Base-by-base conservation (phyloP, 2,329 filamentous ascomycete genomes). In the Balansia obtecta region DNA sequence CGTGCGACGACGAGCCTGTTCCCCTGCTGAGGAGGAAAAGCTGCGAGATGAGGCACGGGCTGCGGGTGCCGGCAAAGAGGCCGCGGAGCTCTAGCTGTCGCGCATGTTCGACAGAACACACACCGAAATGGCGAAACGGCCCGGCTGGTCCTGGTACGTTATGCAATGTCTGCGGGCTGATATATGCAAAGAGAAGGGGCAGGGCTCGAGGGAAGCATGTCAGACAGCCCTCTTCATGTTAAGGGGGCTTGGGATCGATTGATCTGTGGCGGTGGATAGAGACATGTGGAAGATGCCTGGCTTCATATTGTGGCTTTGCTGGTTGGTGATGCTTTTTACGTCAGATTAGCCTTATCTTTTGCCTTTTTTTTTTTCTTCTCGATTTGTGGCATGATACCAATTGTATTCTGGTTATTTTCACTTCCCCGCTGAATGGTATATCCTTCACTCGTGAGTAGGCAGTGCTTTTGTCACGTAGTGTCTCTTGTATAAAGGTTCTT, bases 71-170 rank as follows among this genome's bases (percentile, higher is more conserved):
- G 10, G 16, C 42, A 9, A 53, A 51, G 34, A n/a, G 52, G 46
- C 32, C n/a, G 15, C 45, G 49, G 16, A 50, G 46, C 45, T 43
- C 79, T 18, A 52, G 49, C 1, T 62, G 60, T 42, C 57, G 57
- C 48, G 55, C 54, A 60, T 87, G 83, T 65, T 84, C 85, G 62
- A 77, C 83, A 58, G 80, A 82, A 41, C 82, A 86, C 63, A 87
- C 83, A n/a, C 83, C 83, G 18, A 82, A 87, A 70, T 87, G 83
- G 83, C 76, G 83, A 53, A 73, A 82, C 58, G 83, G 83, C 33
- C 83, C 83, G n/a, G 83, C 86, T 61, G 83, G 83, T 44, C 83
- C 82, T 42, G 73, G 83, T 54, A 86, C 83, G 7, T 68, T 87
- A 39, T 87, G 83, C 67, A 87, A 87, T 67, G 83, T 84, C 9